phyloP scores from a whole-genome alignment of 2,329 filamentous ascomycete genomes.

The Blastomyces percursus region DNA sequence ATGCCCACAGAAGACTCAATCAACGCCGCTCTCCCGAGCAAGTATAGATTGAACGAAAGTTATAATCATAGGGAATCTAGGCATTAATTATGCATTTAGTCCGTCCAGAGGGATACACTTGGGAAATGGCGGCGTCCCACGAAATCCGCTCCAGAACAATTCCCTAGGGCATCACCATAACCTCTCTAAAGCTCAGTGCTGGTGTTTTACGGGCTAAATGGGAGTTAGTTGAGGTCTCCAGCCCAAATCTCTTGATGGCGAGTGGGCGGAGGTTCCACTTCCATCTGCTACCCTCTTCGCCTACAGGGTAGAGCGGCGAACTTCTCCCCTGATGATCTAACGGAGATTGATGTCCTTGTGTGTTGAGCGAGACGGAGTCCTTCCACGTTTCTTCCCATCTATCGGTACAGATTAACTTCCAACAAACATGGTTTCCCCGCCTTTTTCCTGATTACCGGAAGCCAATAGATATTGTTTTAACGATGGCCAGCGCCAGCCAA shows the following conservation, averaged over 20 bases:
- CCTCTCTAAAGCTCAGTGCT: neutral
- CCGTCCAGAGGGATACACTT: neutral
- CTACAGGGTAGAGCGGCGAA: neutral
- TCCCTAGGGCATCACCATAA: neutral
- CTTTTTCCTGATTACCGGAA: neutral
- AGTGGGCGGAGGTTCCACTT: neutral
- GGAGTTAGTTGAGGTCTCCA: neutral
- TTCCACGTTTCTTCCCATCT: neutral
- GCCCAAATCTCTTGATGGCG: neutral
- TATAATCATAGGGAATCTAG: neutral
- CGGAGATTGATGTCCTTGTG: neutral
- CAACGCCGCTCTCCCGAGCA: neutral
- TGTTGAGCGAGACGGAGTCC: neutral
- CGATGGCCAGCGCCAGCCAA: neutral
- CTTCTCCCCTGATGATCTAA: neutral
- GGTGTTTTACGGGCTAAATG: neutral
- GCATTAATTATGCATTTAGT: neutral
- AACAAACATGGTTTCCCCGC: neutral
- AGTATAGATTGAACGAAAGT: neutral
- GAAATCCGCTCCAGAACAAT: neutral
- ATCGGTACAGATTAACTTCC: neutral
- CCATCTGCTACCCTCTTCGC: neutral
- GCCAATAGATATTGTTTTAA: neutral
- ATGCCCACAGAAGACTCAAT: neutral
- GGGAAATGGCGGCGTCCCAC: neutral